Evolutionary conservation across 2,329 filamentous ascomycete genomes (phyloP), one percentile per base, ranked within the genome.

Genomic region (Penicillium sp.): DNA sequence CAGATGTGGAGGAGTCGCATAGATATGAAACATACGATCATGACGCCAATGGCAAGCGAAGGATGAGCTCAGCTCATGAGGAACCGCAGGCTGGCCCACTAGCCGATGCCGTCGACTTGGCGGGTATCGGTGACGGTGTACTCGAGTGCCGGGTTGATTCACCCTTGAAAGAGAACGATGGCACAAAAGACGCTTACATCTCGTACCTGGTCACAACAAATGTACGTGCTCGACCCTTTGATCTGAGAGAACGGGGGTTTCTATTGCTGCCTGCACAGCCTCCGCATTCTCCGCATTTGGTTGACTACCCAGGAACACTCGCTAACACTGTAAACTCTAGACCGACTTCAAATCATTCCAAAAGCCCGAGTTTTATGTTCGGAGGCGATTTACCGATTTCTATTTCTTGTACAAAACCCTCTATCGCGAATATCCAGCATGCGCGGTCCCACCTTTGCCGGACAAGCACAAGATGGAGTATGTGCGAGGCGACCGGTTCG

Each of bases 391-490:
- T 78, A 98, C 93, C 66, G 95, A 99, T 79, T 99, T 99, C 73
- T 89, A 96, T 66, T 99, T 96, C 74, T 86, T 99, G 61, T 97
- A 91, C 80, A 97, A 96, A 77, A 88, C 90, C 31, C 86, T 99
- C 51, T 87, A 84, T 62, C 88, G 87, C 72, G 93, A 97, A 73
- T 98, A 91, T 69, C 91, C 92, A 58, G 90, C 91, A 78, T 91
- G 90, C 75, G 95, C 95, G 48, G 91, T 99, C 3, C 95, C 95
- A 29, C 95, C 95, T 47, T 82, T 99, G 53, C 95, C 95, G 52
- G 95, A 98, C 78, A 99, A 98, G 82, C 93, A 98, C 81, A 96
- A 96, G 77, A 96, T 99, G 90, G 92, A 96, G 71, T 98, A 98
- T 72, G 95, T 98, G 51, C 90, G 93, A 35, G 95, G 95, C 66